Percentiles rank a stretch among this genome's conserved stretches.
phyloP scores from a whole-genome alignment of 345 rosid species.

The Eucalyptus cloeziana region DNA sequence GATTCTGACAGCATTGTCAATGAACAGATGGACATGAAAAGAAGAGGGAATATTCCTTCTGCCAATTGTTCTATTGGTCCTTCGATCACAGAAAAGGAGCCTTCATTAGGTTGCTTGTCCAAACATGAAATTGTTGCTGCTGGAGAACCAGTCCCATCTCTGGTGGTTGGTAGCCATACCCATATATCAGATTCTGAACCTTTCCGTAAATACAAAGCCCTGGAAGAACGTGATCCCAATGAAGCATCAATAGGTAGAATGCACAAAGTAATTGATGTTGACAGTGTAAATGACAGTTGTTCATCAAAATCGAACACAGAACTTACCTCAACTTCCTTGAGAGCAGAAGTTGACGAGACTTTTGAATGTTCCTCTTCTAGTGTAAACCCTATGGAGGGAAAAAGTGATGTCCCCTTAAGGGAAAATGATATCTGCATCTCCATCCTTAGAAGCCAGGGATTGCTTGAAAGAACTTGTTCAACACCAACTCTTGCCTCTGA shows the following conservation, averaged over 20 bases:
- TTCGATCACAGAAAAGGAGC: constrained; percentile 19
- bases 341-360: constrained; percentile 32
- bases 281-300: constrained; percentile 53
- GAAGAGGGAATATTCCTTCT: constrained; percentile 24
- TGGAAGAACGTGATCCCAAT: constrained; percentile 9
- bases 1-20: constrained; percentile 9
- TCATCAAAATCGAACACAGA: constrained; percentile 50
- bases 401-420: constrained; percentile 10
- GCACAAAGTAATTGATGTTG: constrained; percentile 28
- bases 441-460: constrained; percentile 16
- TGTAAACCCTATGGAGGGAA: constrained; percentile 12
- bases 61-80: constrained; percentile 26
- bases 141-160: neutral
- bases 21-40: constrained; percentile 15
- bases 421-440: constrained; percentile 31
- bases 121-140: constrained; percentile 1
- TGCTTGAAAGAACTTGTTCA: constrained; percentile 10
- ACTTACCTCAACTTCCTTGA: constrained; percentile 31
- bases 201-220: constrained; percentile 1
- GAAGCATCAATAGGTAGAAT: constrained; percentile 11
- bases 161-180: neutral
- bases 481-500: constrained; percentile 1
- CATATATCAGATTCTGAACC: constrained; percentile 3
- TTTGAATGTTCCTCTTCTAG: constrained; percentile 65
- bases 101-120: constrained; percentile 3